Evolutionary conservation across 2,329 filamentous ascomycete genomes (phyloP), one percentile per base, ranked within the genome.

Genomic region (Fusarium robinianum): DNA sequence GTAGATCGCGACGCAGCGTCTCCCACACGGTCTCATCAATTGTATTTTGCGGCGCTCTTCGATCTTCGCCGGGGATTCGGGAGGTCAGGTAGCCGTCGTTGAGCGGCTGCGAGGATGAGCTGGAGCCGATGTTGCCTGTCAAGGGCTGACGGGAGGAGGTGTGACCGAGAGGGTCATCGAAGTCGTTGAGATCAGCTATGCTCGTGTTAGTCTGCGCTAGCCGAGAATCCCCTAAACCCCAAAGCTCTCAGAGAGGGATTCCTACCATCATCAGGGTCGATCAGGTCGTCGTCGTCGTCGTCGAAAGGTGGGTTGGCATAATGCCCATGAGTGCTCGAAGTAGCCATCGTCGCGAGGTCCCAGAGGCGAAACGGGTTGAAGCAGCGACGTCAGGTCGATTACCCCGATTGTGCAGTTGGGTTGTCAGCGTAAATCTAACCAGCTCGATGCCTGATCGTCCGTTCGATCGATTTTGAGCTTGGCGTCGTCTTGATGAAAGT

Each of bases 21-120:
- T 92, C 89, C 94, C 94, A 99, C 26, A 99, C 94, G 2, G 84
- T 85, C 73, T 99, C 94, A 69, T 99, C 94, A 68, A 99, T 95
- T 31, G 94, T 99, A 72, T 95, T 95, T 56, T 86, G 84, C 6
- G 90, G 82, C 11, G 94, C 91, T 53, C 87, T 81, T 41, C 94
- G 87, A 73, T 99, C 94, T 70, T 97, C 92, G 57, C 94, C 94
- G 3, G 87, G 86, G 64, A 99, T 95, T 46, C 84, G 84, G 15
- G 89, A 94, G 17, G 90, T 96, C 58, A 96, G 80, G 69, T 92
- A 95, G 63, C 78, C 83, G 66, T 92, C 84, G 61, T 90, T 84
- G 46, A 88, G 77, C 36, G 68, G 71, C 11, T 71, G 71, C 14
- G 74, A 72, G 25, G 82, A 81, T 22, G 79, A 76, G 15, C 71